Evolutionary conservation across 345 rosid species (phyloP).

Genomic region (Adansonia digitata): DNA sequence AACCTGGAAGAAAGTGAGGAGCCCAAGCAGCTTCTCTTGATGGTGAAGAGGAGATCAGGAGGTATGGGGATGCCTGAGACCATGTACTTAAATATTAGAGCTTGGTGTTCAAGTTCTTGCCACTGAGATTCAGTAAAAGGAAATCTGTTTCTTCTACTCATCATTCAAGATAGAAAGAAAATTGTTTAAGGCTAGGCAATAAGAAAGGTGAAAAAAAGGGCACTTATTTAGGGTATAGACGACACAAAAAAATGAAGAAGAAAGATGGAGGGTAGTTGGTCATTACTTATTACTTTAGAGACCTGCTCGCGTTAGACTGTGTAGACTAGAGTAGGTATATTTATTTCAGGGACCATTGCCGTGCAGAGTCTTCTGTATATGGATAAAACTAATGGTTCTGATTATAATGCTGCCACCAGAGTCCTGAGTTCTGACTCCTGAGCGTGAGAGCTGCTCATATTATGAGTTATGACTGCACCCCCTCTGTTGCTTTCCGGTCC

Average conservation of each 20-base stretch:
- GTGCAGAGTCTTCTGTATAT: conserved; percentile 62
- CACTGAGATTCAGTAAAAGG: conserved; percentile 55
- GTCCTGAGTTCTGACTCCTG: not conserved
- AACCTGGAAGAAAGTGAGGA: conserved; percentile 28
- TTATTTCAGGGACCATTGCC: conserved; percentile 60
- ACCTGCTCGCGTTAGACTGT: not conserved
- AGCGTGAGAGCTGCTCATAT: conserved; percentile 18
- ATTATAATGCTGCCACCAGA: conserved; percentile 30
- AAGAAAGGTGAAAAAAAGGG: not conserved
- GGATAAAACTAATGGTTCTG: conserved; percentile 62
- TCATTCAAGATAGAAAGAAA: not conserved
- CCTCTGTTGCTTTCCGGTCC: conserved; percentile 37
- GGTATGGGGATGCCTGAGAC: conserved; percentile 70
- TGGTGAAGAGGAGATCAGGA: conserved; percentile 56
- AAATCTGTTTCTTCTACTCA: conserved; percentile 15
- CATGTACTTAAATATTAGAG: conserved; percentile 74
- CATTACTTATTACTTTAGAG: not conserved
- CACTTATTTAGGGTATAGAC: not conserved
- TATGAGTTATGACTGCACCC: conserved; percentile 47
- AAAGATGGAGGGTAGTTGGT: not conserved
- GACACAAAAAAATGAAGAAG: not conserved
- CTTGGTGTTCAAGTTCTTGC: conserved; percentile 94
- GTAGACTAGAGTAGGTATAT: conserved; percentile 53
- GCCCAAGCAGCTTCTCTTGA: conserved; percentile 38
- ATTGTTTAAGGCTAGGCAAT: not conserved